phyloP scores from a whole-genome alignment of 2,329 filamentous ascomycete species.

The Cordyceps cicadae region DNA sequence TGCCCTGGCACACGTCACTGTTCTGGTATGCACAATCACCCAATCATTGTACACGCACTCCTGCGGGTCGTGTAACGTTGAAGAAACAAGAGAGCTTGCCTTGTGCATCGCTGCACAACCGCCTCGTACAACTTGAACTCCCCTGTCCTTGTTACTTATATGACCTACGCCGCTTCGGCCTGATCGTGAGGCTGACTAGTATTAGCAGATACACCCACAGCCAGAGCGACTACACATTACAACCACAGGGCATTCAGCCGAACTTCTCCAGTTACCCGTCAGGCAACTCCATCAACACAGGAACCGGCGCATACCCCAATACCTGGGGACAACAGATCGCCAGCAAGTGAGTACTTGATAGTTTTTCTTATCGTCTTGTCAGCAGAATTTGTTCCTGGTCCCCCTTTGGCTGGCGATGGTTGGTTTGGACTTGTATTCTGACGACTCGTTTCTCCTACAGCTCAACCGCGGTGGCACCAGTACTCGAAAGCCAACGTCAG shows the following conservation, averaged over 20 bases:
- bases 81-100: background rate
- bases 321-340: background rate
- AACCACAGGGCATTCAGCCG: background rate
- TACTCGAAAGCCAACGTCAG: background rate
- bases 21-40: background rate
- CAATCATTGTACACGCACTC: conserved; percentile 4
- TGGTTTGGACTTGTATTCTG: background rate
- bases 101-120: background rate
- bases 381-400: background rate
- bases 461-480: background rate
- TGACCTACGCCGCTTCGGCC: background rate
- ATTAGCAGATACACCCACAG: conserved; percentile 2
- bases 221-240: background rate
- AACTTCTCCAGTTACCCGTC: background rate
- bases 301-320: background rate
- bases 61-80: background rate
- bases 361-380: background rate
- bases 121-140: background rate
- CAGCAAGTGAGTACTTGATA: background rate
- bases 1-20: background rate
- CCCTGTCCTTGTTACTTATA: background rate
- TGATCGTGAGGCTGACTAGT: conserved; percentile 1
- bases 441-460: background rate
- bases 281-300: background rate
- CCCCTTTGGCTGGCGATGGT: background rate